Conservation (phyloP, 768 basidiomycete genomes). For the Mycena epipterygia region DNA sequence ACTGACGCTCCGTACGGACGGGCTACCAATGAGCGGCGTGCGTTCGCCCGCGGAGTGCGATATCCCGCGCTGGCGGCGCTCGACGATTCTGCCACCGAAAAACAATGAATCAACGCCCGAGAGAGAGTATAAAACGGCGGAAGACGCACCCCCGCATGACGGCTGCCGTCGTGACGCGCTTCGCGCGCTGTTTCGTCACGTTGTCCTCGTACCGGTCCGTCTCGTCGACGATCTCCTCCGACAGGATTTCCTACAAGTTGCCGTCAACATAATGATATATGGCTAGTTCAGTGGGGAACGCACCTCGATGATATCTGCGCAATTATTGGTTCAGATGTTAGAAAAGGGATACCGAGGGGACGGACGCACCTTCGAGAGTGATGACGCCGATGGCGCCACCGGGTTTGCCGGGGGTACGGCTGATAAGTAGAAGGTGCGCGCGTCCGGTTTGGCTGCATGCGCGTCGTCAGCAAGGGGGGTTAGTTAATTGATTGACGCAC, state of each 20-base stretch:
- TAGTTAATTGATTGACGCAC: too few species aligned
- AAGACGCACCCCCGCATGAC: constrained; percentile 81
- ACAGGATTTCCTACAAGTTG: constrained; percentile 89
- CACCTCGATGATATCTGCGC: constrained; percentile 81
- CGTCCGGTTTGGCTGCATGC: constrained; percentile 92
- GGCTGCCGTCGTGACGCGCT: constrained; percentile 76
- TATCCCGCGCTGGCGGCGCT: constrained; percentile 54
- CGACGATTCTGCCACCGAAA: constrained; percentile 61
- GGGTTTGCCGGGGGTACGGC: constrained; percentile 82
- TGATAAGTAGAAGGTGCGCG: constrained; percentile 91
- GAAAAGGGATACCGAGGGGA: neutral
- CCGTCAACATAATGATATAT: neutral
- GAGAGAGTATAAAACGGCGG: neutral
- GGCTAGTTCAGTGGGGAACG: too few species aligned
- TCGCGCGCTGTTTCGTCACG: constrained; percentile 80
- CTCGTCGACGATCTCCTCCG: constrained; percentile 96
- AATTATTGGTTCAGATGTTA: neutral
- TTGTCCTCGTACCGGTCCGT: constrained; percentile 94
- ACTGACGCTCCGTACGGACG: neutral
- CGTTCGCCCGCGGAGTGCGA: constrained; percentile 45
- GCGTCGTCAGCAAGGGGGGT: too few species aligned
- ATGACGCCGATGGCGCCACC: constrained; percentile 94
- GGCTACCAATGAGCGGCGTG: constrained; percentile 41
- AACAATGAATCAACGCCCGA: neutral
- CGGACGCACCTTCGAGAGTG: constrained; percentile 79